These are phyloP conservation scores for Halenospora varia DNA, from an alignment of 495 filamentous ascomycete genomes.

Conservation along the genomic window DNA sequence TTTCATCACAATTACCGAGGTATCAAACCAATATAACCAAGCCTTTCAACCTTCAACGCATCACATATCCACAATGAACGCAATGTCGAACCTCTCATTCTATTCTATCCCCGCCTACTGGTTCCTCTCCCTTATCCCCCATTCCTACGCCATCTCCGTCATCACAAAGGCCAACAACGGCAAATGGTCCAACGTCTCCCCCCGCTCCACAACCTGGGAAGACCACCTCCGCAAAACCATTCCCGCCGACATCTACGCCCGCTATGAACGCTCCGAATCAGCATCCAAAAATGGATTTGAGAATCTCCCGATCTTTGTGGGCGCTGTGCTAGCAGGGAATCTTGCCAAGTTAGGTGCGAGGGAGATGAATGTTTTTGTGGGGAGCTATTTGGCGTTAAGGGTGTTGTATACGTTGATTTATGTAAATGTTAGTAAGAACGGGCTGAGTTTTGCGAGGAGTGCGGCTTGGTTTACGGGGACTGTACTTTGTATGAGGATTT, in stretches of 20 bases:
- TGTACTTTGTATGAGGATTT: conserved; percentile 2
- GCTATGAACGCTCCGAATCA: conserved; percentile 34
- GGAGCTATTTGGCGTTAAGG: conserved; percentile 23
- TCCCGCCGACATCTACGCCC: conserved; percentile 22
- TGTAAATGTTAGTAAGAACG: conserved; percentile 11
- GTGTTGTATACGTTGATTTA: conserved; percentile 26
- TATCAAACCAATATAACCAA: no score
- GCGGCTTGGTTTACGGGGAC: conserved; percentile 2
- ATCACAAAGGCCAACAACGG: conserved; percentile 25
- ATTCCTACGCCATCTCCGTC: conserved; percentile 27
- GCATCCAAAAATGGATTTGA: conserved; percentile 39
- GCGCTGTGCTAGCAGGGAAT: conserved; percentile 34
- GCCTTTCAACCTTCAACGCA: no score
- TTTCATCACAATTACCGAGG: no score
- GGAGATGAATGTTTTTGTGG: conserved; percentile 23
- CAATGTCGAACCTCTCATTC: conserved; percentile 31
- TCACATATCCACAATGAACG: no score
- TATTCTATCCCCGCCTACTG: conserved; percentile 35
- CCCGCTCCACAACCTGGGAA: conserved; percentile 24
- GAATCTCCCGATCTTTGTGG: conserved; percentile 35
- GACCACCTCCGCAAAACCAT: conserved; percentile 25
- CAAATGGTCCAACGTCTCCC: conserved; percentile 33
- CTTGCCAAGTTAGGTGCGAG: conserved; percentile 25
- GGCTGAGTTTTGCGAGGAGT: background rate
- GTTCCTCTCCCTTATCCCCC: conserved; percentile 33